Base-by-base conservation (phyloP, 805 yeast species). In the Sugiyamaella marilandica region DNA sequence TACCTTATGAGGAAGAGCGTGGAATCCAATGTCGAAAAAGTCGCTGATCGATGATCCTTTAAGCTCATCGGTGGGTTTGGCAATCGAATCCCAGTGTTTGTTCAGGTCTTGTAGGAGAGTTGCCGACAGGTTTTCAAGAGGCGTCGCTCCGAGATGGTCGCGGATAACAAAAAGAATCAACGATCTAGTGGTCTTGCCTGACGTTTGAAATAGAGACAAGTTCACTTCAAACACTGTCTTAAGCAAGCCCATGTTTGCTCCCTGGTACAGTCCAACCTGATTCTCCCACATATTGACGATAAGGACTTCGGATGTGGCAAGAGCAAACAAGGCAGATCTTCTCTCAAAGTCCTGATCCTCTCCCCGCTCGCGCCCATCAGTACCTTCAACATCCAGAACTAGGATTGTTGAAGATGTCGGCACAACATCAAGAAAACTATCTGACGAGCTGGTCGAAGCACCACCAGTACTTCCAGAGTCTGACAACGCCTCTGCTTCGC, bases 271-370 rank as follows among this genome's bases (percentile, higher is more conserved):
- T 9, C 99, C 99, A 52, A 94, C 90, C 70, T 94, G 99, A 61
- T 88, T 86, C 68, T 94, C 99, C 97, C 98, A 94, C 65, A 92
- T 81, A 68, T 94, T 94, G 41, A 94, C 85, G 55, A 94, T 89
- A 61, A 94, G 75, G 4, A 91, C 83, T 65, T 94, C 98, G 13
- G 94, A 83, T 0, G 97, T 91, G 10, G 97, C 81, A 56, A 94
- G 74, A 0, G 99, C 98, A 74, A 94, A 94, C 41, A 94, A 73
- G 0, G 98, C 98, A 1, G 97, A 91, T 62, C 94, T 94, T 53
- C 99, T 80, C 70, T 94, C 99, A 68, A 94, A 94, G 70, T 94
- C 99, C 70, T 94, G 97, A 69, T 94, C 98, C 63, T 94, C 99
- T 24, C 98, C 98, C 52, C 97, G 80, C 70, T 94, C 99, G 55